phyloP scores from a whole-genome alignment of 345 rosid species.

The Psidium friedrichsthalianum region DNA sequence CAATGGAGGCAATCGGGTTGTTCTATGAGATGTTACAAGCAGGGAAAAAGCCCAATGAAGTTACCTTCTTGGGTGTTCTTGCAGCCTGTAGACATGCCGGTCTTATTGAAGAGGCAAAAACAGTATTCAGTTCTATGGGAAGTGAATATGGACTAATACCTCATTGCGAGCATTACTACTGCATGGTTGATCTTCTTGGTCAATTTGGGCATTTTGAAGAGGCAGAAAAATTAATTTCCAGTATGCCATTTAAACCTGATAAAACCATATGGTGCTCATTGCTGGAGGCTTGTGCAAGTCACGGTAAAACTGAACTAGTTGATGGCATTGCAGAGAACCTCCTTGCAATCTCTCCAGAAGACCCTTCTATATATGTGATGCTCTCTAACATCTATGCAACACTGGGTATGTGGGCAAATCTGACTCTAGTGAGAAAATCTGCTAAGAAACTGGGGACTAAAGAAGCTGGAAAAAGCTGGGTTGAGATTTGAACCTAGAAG shows the following conservation, averaged over 20 bases:
- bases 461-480: constrained; percentile 60
- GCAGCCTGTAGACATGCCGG: constrained; percentile 70
- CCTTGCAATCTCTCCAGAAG: constrained; percentile 25
- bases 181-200: constrained; percentile 63
- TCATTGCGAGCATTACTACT: constrained; percentile 54
- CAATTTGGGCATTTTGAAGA: constrained; percentile 50
- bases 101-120: constrained; percentile 40
- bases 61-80: constrained; percentile 59
- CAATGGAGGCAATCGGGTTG: constrained; percentile 34
- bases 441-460: constrained; percentile 36
- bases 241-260: constrained; percentile 53
- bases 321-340: constrained; percentile 28
- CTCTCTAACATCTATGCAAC: constrained; percentile 57
- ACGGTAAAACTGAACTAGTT: constrained; percentile 31
- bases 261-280: constrained; percentile 63
- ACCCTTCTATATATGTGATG: constrained; percentile 49
- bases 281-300: constrained; percentile 56
- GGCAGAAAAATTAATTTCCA: constrained; percentile 30
- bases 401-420: constrained; percentile 55
- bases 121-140: constrained; percentile 38
- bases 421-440: constrained; percentile 42
- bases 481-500: constrained; percentile 21
- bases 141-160: constrained; percentile 39
- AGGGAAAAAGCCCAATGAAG: constrained; percentile 56
- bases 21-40: constrained; percentile 38